phyloP scores from a whole-genome alignment of 176 grass and related monocot genomes.

The Hordeum marinum region DNA sequence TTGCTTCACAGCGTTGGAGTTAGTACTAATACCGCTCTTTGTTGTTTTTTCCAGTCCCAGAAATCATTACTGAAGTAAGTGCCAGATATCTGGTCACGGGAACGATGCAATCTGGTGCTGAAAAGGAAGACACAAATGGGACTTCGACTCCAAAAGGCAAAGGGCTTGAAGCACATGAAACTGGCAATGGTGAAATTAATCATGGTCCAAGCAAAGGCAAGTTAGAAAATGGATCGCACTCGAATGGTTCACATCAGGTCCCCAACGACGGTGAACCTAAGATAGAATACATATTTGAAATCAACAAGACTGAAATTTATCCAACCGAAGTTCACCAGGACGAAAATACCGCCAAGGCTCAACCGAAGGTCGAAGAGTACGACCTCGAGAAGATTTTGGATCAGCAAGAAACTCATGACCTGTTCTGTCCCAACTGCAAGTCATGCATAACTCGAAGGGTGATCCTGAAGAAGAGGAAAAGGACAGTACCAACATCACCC shows the following conservation, averaged over 20 bases:
- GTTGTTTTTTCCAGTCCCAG: slow-evolving; percentile 35
- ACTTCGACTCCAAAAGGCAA: not conserved
- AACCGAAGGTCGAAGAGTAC: slow-evolving; percentile 7
- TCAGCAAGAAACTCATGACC: slow-evolving; percentile 83
- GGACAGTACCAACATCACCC: slow-evolving; percentile 25
- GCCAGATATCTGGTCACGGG: not conserved
- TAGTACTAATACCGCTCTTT: not conserved
- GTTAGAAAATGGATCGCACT: slow-evolving; percentile 32
- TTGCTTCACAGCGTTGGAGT: not conserved
- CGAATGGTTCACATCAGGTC: slow-evolving; percentile 26
- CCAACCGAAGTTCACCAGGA: slow-evolving; percentile 24
- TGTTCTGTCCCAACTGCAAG: slow-evolving; percentile 78
- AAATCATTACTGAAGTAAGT: slow-evolving; percentile 2
- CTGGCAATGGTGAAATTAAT: slow-evolving; percentile 7
- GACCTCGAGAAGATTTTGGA: slow-evolving; percentile 71
- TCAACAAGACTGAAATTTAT: slow-evolving; percentile 3
- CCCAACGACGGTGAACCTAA: not conserved
- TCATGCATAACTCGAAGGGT: slow-evolving; percentile 89
- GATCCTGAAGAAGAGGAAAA: slow-evolving; percentile 88
- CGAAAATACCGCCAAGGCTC: not conserved
- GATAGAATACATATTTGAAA: not conserved
- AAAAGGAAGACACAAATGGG: not conserved
- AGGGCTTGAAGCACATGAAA: slow-evolving; percentile 11
- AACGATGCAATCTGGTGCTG: not conserved
- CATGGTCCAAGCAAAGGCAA: not conserved